Evolutionary conservation across 2,329 filamentous ascomycete species (phyloP).

Genomic region (Graphilbum sp.): DNA sequence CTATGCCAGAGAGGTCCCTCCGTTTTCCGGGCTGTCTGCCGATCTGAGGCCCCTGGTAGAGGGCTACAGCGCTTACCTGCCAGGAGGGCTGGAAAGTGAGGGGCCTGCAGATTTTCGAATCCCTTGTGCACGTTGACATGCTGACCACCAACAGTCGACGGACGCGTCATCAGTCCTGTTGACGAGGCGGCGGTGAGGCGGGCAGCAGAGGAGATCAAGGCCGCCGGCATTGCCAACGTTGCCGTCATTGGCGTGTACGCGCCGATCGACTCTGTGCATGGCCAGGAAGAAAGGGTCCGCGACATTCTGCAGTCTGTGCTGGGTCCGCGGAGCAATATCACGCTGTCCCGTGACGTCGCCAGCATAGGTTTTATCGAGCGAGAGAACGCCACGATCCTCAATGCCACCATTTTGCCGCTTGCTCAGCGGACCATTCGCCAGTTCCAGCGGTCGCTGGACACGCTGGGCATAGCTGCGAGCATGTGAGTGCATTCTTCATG

Average conservation of each 20-base stretch:
- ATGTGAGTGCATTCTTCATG: too few relatives aligned
- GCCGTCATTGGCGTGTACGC: slow-evolving; percentile 42
- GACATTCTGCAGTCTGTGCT: slow-evolving; percentile 29
- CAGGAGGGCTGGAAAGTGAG: slow-evolving; percentile 37
- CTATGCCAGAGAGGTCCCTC: slow-evolving; percentile 22
- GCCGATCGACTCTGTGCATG: slow-evolving; percentile 35
- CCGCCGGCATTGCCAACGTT: slow-evolving; percentile 20
- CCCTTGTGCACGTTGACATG: too few relatives aligned
- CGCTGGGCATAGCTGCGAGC: too few relatives aligned
- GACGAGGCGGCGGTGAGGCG: slow-evolving; percentile 28
- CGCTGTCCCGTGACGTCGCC: slow-evolving; percentile 31
- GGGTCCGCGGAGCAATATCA: slow-evolving; percentile 26
- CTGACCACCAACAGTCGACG: too few relatives aligned
- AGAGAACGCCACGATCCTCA: slow-evolving; percentile 49
- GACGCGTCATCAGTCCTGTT: too few relatives aligned
- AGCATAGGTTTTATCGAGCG: slow-evolving; percentile 40
- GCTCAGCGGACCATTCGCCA: slow-evolving; percentile 37
- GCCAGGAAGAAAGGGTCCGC: slow-evolving; percentile 33
- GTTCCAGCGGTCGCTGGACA: too few relatives aligned
- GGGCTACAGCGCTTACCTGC: slow-evolving; percentile 28
- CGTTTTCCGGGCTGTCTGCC: slow-evolving; percentile 22
- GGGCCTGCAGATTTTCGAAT: too few relatives aligned
- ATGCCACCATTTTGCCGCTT: slow-evolving; percentile 43
- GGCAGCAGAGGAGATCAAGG: slow-evolving; percentile 16
- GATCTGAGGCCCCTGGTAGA: slow-evolving; percentile 23